Base-by-base conservation (phyloP, 192 early-diverging fungal species). In the Dissophora globulifera region DNA sequence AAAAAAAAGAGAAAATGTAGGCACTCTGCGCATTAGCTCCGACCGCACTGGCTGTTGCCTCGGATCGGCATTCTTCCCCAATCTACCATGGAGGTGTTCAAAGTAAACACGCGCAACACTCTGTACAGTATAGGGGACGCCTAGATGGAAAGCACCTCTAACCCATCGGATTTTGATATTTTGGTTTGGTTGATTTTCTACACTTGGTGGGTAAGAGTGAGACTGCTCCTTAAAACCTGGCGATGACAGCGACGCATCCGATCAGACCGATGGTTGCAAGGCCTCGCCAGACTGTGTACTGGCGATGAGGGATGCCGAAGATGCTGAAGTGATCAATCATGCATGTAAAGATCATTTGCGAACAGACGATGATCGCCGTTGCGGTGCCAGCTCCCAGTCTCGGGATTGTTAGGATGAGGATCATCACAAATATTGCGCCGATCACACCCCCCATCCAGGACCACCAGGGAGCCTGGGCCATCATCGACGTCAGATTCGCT, bases 261-360 rank as follows among this genome's bases (percentile, higher is more conserved):
- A 84, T 67, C 22, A 84, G 57, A 40, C 78, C 78, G 26, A 80
- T 12, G n/a, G 83, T 78, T 9, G 80, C 85, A 4, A 84, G 22
- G 12, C 81, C 69, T 25, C 87, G 69, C 69, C 64, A 80, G n/a
- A 80, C 10, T 13, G 81, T 78, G 38, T 80, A 85, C 10, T 69
- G 66, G 15, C 76, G 67, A 46, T 57, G 47, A 17, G 71, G 58
- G 23, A 88, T 64, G 12, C 83, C 85, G 23, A 88, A 74, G 16
- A 79, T 23, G 17, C 45, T 70, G 78, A 85, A 88, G 26, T 88
- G 74, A 46, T 88, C 87, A 22, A 83, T 79, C 12, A 88, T 26
- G 54, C 81, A 80, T 4, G 85, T 82, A 33, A 81, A 72, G 12
- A 86, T 65, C 25, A 86, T 42, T 47, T 88, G 82, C 16, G 84